Base-by-base conservation (phyloP, 1,284 basidiomycete genomes). In the Tranzscheliella williamsii region DNA sequence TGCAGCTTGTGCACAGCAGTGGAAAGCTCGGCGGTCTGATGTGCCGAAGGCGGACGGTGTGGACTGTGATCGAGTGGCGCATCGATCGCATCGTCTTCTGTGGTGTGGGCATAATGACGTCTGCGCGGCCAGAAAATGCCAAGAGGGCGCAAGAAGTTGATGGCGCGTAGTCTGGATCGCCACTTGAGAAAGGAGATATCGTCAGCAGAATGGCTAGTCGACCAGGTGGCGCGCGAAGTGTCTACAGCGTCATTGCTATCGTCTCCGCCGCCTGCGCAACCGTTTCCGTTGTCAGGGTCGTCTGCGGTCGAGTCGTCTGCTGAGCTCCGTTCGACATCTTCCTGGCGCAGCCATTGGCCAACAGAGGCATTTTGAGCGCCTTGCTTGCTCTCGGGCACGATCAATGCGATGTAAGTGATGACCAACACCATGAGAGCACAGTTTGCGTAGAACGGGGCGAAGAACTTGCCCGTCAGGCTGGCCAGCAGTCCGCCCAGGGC, bases 391-490 rank as follows among this genome's bases (percentile, higher is more conserved):
- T 73, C 71, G 5, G 71, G 71, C 2, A 73, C 71, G 11, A 67
- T 38, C 5, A 69, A 42, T 15, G 69, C 38, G 18, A 70, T 54
- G 31, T 70, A 72, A 11, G 38, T 34, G 16, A 69, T 48, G 15
- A 61, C 61, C n/a, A 64, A 36, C 17, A 61, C n/a, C 44, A 61
- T 57, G 24, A 73, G 29, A 6, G 49, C 66, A 16, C 65, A 56
- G 35, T 54, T 57, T 11, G 67, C 68, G 34, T 73, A 73, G 32
- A 73, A 73, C 27, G 70, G 70, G 2, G 70, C 68, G 40, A 69
- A 71, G 42, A 73, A 73, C 27, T 63, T 38, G 37, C 62, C 58
- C 23, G 69, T 65, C n/a, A 62, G 34, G 24, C 65, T 58, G 26
- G 70, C 69, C 3, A 73, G 52, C 31, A 61, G 38, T 4, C 70